Percentiles rank a stretch among this genome's conserved stretches.
Conservation (phyloP, 2,329 filamentous ascomycete species). For the Pseudogymnoascus pannorum region DNA sequence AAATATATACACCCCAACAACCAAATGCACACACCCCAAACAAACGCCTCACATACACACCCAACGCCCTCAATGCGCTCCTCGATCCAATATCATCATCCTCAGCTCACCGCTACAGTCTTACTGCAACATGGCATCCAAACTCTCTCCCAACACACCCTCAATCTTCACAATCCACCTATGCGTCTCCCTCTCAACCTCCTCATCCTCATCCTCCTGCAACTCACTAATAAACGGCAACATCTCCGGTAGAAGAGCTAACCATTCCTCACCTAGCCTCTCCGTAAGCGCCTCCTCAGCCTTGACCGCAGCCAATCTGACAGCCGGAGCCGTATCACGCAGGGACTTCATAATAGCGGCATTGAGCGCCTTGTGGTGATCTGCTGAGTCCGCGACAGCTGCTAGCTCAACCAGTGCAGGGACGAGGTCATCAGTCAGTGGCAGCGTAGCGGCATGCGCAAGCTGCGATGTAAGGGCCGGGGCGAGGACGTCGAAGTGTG, state of each 20-base stretch:
- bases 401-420: constrained; percentile 75
- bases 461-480: constrained; percentile 64
- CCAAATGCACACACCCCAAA: neutral
- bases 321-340: constrained; percentile 61
- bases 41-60: constrained; percentile 2
- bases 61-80: constrained; percentile 7
- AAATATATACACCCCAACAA: constrained; percentile 5
- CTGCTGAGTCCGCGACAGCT: constrained; percentile 70
- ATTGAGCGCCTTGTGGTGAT: constrained; percentile 90
- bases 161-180: constrained; percentile 90
- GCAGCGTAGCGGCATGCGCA: constrained; percentile 37
- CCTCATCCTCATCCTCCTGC: constrained; percentile 93
- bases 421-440: constrained; percentile 49
- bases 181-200: constrained; percentile 81
- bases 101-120: neutral
- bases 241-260: constrained; percentile 88
- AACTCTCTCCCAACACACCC: constrained; percentile 76
- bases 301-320: constrained; percentile 74
- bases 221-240: constrained; percentile 91
- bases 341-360: constrained; percentile 68
- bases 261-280: constrained; percentile 84
- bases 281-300: constrained; percentile 75
- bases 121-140: constrained; percentile 87
- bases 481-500: constrained; percentile 71
- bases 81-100: neutral